A percentile compares a stretch with the other conserved stretches of the same genome.
Conservation (phyloP, 352 stramenopile genomes). For the Lagenidium sp. region DNA sequence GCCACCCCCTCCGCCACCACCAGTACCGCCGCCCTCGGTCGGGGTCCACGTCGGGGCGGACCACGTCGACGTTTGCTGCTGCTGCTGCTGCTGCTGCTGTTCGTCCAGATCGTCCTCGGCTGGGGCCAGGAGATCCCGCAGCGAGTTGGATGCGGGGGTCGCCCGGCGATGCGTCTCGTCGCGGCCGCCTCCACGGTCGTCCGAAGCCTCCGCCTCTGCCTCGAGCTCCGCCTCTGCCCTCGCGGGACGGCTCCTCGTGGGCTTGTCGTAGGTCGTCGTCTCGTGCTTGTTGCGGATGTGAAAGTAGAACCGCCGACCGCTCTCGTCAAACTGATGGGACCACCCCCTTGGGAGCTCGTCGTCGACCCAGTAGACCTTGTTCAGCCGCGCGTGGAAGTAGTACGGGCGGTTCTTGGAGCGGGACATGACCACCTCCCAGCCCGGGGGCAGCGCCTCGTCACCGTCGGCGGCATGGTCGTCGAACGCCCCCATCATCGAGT, state of each 20-base stretch:
- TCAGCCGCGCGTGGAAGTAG: constrained; percentile 70
- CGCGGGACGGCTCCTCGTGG: constrained; percentile 23
- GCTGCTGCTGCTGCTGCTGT: neutral
- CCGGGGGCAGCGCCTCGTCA: constrained; percentile 52
- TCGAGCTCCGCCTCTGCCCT: neutral
- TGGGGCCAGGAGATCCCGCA: constrained; percentile 66
- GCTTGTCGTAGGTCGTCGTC: constrained; percentile 70
- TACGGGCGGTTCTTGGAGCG: constrained; percentile 80
- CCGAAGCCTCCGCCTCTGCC: neutral
- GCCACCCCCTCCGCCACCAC: constrained; percentile 25
- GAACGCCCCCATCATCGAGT: too few species aligned
- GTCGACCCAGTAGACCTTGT: constrained; percentile 82
- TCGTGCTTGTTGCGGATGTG: constrained; percentile 61
- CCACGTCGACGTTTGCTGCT: constrained; percentile 1
- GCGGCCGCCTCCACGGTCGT: too few species aligned
- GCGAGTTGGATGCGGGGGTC: too few species aligned
- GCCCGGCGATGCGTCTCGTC: too few species aligned
- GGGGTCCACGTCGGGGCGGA: too few species aligned
- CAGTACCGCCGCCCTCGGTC: too few species aligned
- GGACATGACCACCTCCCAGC: constrained; percentile 76
- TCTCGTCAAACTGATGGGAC: constrained; percentile 68
- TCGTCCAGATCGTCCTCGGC: constrained; percentile 2
- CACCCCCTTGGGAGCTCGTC: constrained; percentile 71
- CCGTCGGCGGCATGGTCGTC: constrained; percentile 27
- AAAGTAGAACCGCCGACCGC: constrained; percentile 59